Evolutionary conservation across 768 basidiomycete genomes (phyloP), one percentile per base, ranked within the genome.

Genomic region (Brasilioporus rufonigricans): DNA sequence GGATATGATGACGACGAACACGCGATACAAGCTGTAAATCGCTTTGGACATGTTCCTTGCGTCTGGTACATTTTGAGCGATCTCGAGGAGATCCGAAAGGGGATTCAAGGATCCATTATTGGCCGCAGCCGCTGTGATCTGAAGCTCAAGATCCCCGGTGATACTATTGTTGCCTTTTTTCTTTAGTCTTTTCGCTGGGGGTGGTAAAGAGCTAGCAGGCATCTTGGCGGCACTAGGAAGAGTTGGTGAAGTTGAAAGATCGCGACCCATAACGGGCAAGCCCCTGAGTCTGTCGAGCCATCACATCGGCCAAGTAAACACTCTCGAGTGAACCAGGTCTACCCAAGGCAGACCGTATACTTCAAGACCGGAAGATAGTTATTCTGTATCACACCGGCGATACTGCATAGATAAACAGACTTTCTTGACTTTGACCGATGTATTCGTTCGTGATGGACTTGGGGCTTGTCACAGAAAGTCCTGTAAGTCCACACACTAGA

Each of bases 11-110:
- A 78, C 61, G 10, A 89, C 81, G 65, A 92, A 93, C 13, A 87
- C 76, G 36, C 94, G 75, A 68, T 96, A 94, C 6, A 89, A 69
- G 1, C 92, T 86, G 71, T 93, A 96, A 18, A 93, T 79, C 2
- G 82, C 85, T 66, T 89, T 93, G 52, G 80, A 88, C 14, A 84
- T 80, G 27, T 81, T 77, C 58, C 78, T 77, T 0, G 89, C 74
- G 38, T 83, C 78, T 39, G 74, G 62, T 2, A 77, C 68, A 18
- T 73, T 68, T 29, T 76, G 68, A 1, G 85, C 76, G 29, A 91
- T 69, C 16, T 81, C 74, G 50, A 93, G 67, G 9, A 97, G 82
- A 68, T 93, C 89, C 13, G 85, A 82, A 21, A 97, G 71, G 27
- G 80, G 74, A 64, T 97, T 98, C 40, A 97, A 76, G 19, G 92